Evolutionary conservation across 768 basidiomycete species (phyloP).

Genomic region (Trametes cubensis): DNA sequence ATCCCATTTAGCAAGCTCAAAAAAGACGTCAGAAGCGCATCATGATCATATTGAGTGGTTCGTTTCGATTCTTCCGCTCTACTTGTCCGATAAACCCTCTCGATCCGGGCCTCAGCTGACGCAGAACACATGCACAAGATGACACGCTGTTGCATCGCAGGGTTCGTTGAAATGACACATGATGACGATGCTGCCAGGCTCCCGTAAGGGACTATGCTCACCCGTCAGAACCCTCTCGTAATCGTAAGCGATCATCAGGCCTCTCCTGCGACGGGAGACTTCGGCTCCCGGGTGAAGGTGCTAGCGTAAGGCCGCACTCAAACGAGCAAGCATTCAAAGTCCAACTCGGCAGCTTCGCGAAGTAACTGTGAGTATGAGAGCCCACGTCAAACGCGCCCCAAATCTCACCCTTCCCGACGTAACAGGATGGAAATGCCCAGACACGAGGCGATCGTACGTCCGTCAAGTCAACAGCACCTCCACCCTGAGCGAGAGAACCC

Average conservation of each 20-base stretch:
- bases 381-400: background rate
- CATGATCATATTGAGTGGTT: too few species aligned
- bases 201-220: background rate
- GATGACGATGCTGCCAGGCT: background rate
- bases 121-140: background rate
- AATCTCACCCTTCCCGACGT: constrained; percentile 1
- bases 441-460: background rate
- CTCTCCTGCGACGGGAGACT: background rate
- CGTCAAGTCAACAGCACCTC: background rate
- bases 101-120: constrained; percentile 5
- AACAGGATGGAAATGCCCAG: constrained; percentile 5
- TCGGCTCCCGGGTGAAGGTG: background rate
- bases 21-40: too few species aligned
- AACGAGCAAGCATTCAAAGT: background rate
- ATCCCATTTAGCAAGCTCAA: background rate
- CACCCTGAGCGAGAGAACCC: background rate
- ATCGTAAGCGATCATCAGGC: constrained; percentile 9
- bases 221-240: constrained; percentile 17
- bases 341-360: constrained; percentile 11
- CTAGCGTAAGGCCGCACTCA: background rate
- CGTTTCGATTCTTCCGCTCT: background rate
- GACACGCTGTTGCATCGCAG: background rate
- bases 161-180: background rate
- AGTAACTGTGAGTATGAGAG: constrained; percentile 6
- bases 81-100: too few species aligned